These are phyloP conservation scores for Euphrasia confusa DNA, from an alignment of 257 asterid species.

Conservation along the genomic window DNA sequence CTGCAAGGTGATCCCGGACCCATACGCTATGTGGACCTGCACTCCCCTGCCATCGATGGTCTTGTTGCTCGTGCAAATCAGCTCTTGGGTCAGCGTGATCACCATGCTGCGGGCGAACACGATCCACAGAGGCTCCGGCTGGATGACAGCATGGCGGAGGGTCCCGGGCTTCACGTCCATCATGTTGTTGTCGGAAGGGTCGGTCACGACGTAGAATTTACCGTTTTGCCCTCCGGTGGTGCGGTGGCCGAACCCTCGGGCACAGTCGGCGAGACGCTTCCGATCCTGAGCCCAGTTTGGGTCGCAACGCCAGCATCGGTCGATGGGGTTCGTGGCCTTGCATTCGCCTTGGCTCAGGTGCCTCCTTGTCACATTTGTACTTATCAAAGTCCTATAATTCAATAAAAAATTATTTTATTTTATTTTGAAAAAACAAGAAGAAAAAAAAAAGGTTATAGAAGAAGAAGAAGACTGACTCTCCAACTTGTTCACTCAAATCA, in stretches of 20 bases:
- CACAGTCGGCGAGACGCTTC: slow-evolving; percentile 39
- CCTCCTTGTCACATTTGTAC: slow-evolving; percentile 30
- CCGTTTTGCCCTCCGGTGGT: slow-evolving; percentile 43
- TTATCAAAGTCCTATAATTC: slow-evolving; percentile 27
- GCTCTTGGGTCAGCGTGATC: slow-evolving; percentile 47
- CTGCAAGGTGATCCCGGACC: slow-evolving; percentile 71
- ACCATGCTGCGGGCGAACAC: slow-evolving; percentile 41
- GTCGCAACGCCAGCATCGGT: slow-evolving; percentile 48
- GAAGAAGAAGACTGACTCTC: slow-evolving; percentile 38
- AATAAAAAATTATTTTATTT: not conserved
- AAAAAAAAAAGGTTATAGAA: no score
- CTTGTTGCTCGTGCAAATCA: slow-evolving; percentile 51
- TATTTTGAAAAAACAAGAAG: not conserved
- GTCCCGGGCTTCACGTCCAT: slow-evolving; percentile 41
- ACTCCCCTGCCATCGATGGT: slow-evolving; percentile 76
- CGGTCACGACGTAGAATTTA: slow-evolving; percentile 35
- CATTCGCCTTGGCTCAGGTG: slow-evolving; percentile 29
- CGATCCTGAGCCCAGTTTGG: slow-evolving; percentile 40
- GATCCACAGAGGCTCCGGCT: slow-evolving; percentile 50
- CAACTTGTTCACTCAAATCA: slow-evolving; percentile 49
- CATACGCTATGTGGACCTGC: slow-evolving; percentile 59
- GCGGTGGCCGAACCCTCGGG: slow-evolving; percentile 41
- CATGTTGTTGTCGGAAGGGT: slow-evolving; percentile 36
- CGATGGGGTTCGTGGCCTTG: slow-evolving; percentile 50
- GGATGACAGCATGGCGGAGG: slow-evolving; percentile 61